Evolutionary conservation across 2,329 filamentous ascomycete species (phyloP).

Genomic region (Ilyonectria destructans): DNA sequence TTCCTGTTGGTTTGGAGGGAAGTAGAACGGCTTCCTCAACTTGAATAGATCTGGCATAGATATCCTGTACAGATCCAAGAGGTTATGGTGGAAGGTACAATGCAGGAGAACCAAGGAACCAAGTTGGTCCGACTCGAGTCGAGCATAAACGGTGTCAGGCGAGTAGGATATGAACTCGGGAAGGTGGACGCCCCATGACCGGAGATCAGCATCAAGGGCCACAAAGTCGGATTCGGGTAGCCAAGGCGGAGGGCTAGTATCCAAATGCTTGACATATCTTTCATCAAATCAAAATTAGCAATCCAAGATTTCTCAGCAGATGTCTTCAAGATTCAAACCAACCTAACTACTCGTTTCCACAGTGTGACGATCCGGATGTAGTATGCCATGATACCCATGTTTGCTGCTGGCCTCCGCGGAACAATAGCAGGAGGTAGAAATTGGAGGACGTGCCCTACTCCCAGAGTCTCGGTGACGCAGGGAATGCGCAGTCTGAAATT

Average conservation of each 20-base stretch:
- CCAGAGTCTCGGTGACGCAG: constrained; percentile 59
- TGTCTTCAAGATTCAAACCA: constrained; percentile 35
- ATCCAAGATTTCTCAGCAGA: background rate
- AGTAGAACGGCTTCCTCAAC: constrained; percentile 59
- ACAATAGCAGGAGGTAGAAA: constrained; percentile 59
- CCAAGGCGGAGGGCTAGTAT: constrained; percentile 60
- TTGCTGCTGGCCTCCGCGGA: constrained; percentile 57
- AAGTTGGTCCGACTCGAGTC: constrained; percentile 63
- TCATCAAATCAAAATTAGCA: constrained; percentile 27
- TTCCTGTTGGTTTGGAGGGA: constrained; percentile 57
- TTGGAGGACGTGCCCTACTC: constrained; percentile 59
- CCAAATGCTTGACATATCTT: constrained; percentile 61
- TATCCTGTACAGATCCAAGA: constrained; percentile 63
- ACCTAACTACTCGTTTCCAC: constrained; percentile 60
- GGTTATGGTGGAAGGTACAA: constrained; percentile 64
- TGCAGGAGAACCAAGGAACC: constrained; percentile 63
- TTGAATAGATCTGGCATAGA: constrained; percentile 64
- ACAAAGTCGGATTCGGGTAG: constrained; percentile 61
- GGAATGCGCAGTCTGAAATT: constrained; percentile 61
- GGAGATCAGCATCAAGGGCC: constrained; percentile 58
- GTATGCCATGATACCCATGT: constrained; percentile 63
- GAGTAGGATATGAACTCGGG: constrained; percentile 63
- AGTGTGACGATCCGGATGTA: constrained; percentile 60
- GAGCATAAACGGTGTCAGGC: constrained; percentile 62
- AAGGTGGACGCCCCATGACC: constrained; percentile 59